Evolutionary conservation across 2,329 filamentous ascomycete species (phyloP).

Genomic region (Aaosphaeria pasadenensis): DNA sequence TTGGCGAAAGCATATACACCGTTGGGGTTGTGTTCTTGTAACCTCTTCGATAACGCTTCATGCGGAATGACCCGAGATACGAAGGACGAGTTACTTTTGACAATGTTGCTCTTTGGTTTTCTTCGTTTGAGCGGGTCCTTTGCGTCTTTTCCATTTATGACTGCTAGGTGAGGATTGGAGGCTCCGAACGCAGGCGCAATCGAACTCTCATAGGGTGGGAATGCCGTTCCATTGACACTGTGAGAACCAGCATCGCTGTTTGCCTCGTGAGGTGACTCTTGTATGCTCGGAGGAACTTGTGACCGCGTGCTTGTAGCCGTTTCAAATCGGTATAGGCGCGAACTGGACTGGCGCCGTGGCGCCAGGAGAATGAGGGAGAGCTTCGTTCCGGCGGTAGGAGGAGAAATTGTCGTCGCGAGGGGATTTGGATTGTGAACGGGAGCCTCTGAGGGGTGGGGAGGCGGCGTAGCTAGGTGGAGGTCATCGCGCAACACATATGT

Average conservation of each 20-base stretch:
- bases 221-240: conserved; percentile 33
- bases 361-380: conserved; percentile 74
- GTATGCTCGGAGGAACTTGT: conserved; percentile 45
- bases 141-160: conserved; percentile 63
- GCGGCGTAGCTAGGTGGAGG: conserved; percentile 86
- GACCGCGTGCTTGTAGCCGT: conserved; percentile 42
- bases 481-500: conserved; percentile 90
- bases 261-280: conserved; percentile 42
- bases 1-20: conserved; percentile 92
- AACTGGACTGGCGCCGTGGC: conserved; percentile 44
- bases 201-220: conserved; percentile 26
- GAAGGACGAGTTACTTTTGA: conserved; percentile 98
- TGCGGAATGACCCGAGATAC: conserved; percentile 95
- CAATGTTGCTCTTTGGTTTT: conserved; percentile 97
- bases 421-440: conserved; percentile 86
- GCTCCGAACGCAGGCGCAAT: conserved; percentile 74
- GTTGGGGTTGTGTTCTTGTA: conserved; percentile 74
- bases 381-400: conserved; percentile 82
- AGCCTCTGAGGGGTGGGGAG: conserved; percentile 91
- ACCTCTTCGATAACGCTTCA: conserved; percentile 72
- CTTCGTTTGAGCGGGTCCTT: conserved; percentile 66
- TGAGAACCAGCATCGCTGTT: conserved; percentile 47
- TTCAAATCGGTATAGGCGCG: conserved; percentile 40
- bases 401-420: conserved; percentile 77
- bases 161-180: conserved; percentile 70